Evolutionary conservation across 345 rosid species (phyloP).

Genomic region (Gossypium rotundifolium): DNA sequence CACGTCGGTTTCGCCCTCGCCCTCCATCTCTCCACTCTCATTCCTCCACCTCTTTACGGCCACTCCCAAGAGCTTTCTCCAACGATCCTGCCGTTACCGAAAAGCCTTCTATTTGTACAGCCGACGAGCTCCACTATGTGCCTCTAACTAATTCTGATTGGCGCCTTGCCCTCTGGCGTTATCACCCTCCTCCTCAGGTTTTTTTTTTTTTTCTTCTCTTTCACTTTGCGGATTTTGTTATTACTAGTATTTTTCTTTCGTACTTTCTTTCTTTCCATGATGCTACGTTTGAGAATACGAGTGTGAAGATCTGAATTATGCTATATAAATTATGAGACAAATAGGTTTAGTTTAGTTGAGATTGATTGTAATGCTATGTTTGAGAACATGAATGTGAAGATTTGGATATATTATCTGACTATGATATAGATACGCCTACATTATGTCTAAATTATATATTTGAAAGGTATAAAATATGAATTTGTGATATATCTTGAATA

Average conservation of each 20-base stretch:
- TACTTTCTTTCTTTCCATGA: not conserved
- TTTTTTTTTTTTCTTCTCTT: not conserved
- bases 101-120: constrained; percentile 78
- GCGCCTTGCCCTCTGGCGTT: constrained; percentile 97
- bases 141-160: constrained; percentile 60
- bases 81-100: constrained; percentile 21
- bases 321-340: not conserved
- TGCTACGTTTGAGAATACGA: not conserved
- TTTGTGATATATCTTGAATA: not conserved
- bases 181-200: constrained; percentile 47
- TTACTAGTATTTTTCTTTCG: no score
- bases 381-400: not conserved
- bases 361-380: not conserved
- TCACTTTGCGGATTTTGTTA: not conserved
- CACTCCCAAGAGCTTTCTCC: constrained; percentile 21
- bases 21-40: not conserved
- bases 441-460: not conserved
- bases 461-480: not conserved
- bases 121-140: constrained; percentile 94
- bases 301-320: not conserved
- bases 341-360: not conserved
- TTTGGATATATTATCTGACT: not conserved
- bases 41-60: not conserved
- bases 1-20: not conserved
- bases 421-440: not conserved